These are phyloP conservation scores for Phytophthora meadii DNA, from an alignment of 352 stramenopile species.

Conservation along the genomic window DNA sequence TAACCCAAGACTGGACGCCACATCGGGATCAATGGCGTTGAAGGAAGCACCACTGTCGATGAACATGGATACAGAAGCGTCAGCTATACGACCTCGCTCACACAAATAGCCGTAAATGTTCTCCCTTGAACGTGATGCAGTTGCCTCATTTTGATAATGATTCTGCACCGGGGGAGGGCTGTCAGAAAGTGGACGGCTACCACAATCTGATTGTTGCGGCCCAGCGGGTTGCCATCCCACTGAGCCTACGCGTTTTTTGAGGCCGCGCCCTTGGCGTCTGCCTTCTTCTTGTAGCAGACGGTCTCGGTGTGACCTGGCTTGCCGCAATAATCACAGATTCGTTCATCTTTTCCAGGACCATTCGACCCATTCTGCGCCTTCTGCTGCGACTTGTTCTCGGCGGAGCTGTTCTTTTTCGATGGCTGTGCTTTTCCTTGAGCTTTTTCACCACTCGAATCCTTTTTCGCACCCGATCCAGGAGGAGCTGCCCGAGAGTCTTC, in stretches of 20 bases:
- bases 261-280: background rate
- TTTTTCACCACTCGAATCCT: background rate
- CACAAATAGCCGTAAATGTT: conserved; percentile 16
- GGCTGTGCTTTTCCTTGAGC: background rate
- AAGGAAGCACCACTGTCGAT: conserved; percentile 15
- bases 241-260: conserved; percentile 13
- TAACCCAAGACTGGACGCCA: background rate
- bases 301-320: conserved; percentile 1
- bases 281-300: conserved; percentile 13
- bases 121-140: background rate
- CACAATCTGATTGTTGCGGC: conserved; percentile 4
- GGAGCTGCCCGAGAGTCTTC: background rate
- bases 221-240: conserved; percentile 13
- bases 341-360: background rate
- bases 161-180: background rate
- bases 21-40: background rate
- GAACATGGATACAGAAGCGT: conserved; percentile 7
- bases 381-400: too few relatives aligned
- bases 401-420: background rate
- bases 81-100: background rate
- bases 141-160: conserved; percentile 1
- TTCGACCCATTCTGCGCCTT: background rate
- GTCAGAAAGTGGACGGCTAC: conserved; percentile 3
- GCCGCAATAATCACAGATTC: background rate
- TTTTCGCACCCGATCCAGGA: background rate